phyloP scores from a whole-genome alignment of 345 rosid genomes.

The Tarenaya hassleriana region DNA sequence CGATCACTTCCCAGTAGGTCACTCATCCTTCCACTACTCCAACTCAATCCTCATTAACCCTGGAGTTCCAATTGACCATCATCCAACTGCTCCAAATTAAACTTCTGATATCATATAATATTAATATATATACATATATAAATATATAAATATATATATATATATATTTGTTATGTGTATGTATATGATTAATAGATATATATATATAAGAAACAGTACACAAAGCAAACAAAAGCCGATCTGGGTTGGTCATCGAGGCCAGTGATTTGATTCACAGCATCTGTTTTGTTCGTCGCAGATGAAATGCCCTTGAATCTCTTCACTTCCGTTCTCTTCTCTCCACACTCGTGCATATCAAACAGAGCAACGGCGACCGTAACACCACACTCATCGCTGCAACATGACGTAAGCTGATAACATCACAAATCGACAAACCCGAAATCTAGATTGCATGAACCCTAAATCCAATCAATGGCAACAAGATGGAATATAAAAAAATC shows the following conservation, averaged over 20 bases:
- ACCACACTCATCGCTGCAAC: conserved; percentile 53
- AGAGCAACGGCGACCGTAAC: conserved; percentile 51
- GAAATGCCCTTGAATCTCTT: conserved; percentile 64
- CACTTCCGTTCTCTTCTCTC: conserved; percentile 31
- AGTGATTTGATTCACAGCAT: conserved; percentile 16
- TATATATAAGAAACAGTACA: conserved; percentile 45
- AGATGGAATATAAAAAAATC: background rate
- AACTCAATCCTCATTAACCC: no score
- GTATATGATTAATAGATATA: no score
- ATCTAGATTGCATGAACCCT: background rate
- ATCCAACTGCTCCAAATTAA: no score
- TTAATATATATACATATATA: no score
- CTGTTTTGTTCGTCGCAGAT: conserved; percentile 17
- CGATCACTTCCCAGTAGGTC: no score
- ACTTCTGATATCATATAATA: no score
- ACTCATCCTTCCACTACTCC: no score
- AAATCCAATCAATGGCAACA: conserved; percentile 4
- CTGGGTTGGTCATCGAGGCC: conserved; percentile 45
- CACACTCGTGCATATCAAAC: conserved; percentile 74
- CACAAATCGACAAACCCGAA: background rate
- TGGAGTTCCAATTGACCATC: no score
- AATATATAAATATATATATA: no score
- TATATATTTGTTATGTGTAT: no score
- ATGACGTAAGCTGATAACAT: background rate
- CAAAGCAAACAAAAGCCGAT: conserved; percentile 64